These are phyloP conservation scores for Ceriops tagal DNA, from an alignment of 345 rosid species.

Conservation along the genomic window DNA sequence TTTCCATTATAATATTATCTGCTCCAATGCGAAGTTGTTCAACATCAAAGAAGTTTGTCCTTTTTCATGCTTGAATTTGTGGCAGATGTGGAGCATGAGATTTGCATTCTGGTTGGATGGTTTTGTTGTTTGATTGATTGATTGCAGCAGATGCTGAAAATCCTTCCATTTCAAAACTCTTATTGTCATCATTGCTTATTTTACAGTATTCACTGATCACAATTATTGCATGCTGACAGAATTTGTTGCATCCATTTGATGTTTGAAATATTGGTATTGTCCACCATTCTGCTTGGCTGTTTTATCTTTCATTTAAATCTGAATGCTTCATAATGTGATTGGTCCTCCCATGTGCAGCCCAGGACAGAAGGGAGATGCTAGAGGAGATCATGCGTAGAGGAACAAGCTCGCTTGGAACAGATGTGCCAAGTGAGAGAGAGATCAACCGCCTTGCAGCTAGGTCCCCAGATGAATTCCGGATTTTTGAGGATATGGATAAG, in stretches of 20 bases:
- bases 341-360: constrained; percentile 53
- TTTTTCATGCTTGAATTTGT: background rate
- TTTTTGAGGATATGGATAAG: constrained; percentile 94
- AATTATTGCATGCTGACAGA: background rate
- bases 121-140: background rate
- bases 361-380: constrained; percentile 91
- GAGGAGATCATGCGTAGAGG: constrained; percentile 98
- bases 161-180: background rate
- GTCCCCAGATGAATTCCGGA: constrained; percentile 75
- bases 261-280: background rate
- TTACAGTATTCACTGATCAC: background rate
- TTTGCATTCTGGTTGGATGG: background rate
- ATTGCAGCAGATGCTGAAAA: background rate
- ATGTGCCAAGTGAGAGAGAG: constrained; percentile 98
- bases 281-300: background rate
- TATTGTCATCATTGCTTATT: background rate
- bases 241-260: background rate
- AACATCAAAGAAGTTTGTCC: background rate
- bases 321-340: constrained; percentile 5
- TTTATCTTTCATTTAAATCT: constrained; percentile 1
- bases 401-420: constrained; percentile 88
- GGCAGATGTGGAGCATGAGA: too few relatives aligned
- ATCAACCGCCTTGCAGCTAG: constrained; percentile 96
- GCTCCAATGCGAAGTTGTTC: too few relatives aligned
- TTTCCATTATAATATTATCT: too few relatives aligned